Percentiles rank a stretch among this genome's conserved stretches.
Evolutionary conservation across 805 yeast species (phyloP).

Genomic region (Wickerhamomyces alni): DNA sequence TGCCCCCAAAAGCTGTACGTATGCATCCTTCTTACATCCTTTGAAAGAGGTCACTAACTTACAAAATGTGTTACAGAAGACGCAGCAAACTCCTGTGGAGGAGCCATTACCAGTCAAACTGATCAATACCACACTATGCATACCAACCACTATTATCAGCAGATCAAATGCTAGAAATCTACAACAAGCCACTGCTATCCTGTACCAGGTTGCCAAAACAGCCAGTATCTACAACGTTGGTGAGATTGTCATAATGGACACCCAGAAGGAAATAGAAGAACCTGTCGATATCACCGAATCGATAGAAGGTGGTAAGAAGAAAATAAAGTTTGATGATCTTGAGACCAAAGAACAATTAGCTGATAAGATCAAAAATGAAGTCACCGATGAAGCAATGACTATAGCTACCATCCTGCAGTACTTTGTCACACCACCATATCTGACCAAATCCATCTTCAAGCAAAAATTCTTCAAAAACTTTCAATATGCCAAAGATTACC

Average conservation of each 20-base stretch:
- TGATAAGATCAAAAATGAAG: conserved; percentile 11
- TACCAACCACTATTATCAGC: conserved; percentile 64
- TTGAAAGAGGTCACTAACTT: not conserved
- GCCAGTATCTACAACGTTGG: conserved; percentile 64
- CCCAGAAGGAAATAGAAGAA: conserved; percentile 26
- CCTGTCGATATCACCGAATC: conserved; percentile 16
- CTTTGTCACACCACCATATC: conserved; percentile 80
- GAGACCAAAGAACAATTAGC: conserved; percentile 12
- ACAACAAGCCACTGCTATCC: conserved; percentile 66
- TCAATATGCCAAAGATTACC: conserved; percentile 60
- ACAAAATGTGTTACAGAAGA: conserved; percentile 1
- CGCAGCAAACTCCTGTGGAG: conserved; percentile 2
- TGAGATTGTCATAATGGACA: conserved; percentile 69
- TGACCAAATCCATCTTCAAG: conserved; percentile 59
- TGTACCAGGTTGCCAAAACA: conserved; percentile 75
- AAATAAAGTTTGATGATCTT: conserved; percentile 28
- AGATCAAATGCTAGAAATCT: conserved; percentile 51
- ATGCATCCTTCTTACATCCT: not conserved
- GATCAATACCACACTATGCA: conserved; percentile 53
- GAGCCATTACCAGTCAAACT: conserved; percentile 2
- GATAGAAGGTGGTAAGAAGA: conserved; percentile 19
- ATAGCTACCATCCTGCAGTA: conserved; percentile 70
- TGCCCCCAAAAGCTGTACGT: not conserved
- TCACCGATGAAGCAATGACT: conserved; percentile 37
- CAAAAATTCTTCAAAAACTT: conserved; percentile 40